phyloP scores from a whole-genome alignment of 495 filamentous ascomycete species.

The Bryoglossum gracile region DNA sequence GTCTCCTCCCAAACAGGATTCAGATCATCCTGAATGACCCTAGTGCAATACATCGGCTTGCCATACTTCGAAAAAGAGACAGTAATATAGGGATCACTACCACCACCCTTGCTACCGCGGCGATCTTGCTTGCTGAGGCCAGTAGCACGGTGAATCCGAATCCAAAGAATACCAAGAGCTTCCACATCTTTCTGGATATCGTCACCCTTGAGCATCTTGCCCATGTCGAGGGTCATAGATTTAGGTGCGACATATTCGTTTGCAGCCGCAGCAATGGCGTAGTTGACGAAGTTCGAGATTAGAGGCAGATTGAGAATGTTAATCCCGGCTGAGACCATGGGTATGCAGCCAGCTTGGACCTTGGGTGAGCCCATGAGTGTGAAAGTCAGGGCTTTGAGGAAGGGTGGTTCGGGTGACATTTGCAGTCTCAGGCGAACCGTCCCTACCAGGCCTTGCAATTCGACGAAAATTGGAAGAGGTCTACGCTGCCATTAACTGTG shows the following conservation, averaged over 20 bases:
- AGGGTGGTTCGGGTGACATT: conserved; percentile 83
- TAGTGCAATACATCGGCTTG: conserved; percentile 96
- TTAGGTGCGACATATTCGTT: conserved; percentile 96
- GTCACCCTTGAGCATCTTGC: conserved; percentile 84
- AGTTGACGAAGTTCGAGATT: conserved; percentile 95
- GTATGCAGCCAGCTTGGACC: conserved; percentile 82
- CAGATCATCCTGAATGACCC: conserved; percentile 88
- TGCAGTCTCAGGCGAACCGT: conserved; percentile 76
- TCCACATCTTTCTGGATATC: conserved; percentile 81
- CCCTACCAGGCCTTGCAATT: conserved; percentile 76
- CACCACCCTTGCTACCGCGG: conserved; percentile 75
- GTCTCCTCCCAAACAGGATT: conserved; percentile 92
- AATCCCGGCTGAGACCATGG: conserved; percentile 79
- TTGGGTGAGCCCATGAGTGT: conserved; percentile 90
- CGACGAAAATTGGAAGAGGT: conserved; percentile 47
- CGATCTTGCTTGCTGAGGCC: conserved; percentile 89
- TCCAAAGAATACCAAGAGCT: conserved; percentile 81
- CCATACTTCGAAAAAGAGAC: conserved; percentile 72
- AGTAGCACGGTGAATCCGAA: conserved; percentile 79
- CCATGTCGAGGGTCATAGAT: conserved; percentile 84
- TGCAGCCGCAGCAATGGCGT: conserved; percentile 62
- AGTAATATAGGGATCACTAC: conserved; percentile 87
- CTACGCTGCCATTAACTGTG: neutral
- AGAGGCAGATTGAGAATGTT: conserved; percentile 89
- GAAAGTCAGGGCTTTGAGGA: conserved; percentile 85